These are phyloP conservation scores for Kregervanrija fluxuum DNA, from an alignment of 805 yeast genomes.

Conservation along the genomic window DNA sequence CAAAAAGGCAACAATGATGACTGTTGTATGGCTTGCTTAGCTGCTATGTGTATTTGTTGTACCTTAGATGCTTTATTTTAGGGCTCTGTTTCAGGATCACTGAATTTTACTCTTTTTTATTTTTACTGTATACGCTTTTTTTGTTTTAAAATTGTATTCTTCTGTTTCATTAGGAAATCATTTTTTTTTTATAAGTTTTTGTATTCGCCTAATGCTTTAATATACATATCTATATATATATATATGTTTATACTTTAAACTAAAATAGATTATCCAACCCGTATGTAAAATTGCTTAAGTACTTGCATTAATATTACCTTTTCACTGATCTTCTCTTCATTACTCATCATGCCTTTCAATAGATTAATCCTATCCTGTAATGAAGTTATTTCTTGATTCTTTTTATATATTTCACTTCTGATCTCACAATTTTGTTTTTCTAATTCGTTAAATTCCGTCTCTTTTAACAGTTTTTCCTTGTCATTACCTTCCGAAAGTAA, in stretches of 20 bases:
- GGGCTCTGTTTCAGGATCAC: neutral
- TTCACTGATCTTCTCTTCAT: neutral
- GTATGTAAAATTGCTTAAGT: too few species aligned
- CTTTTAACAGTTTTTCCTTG: neutral
- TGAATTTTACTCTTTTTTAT: constrained; percentile 1
- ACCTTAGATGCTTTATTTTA: constrained; percentile 45
- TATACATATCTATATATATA: neutral
- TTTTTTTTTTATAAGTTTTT: too few species aligned
- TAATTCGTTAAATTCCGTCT: neutral
- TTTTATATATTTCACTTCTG: neutral
- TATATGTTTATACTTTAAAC: too few species aligned
- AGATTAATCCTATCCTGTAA: neutral
- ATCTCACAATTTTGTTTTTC: neutral
- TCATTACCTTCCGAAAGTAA: neutral
- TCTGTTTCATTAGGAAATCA: neutral
- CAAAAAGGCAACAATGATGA: constrained; percentile 30
- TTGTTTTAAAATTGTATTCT: neutral
- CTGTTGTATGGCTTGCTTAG: constrained; percentile 47
- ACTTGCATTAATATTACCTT: neutral
- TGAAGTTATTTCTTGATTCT: neutral
- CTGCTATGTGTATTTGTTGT: constrained; percentile 49
- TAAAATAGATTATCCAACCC: too few species aligned
- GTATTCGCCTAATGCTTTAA: too few species aligned
- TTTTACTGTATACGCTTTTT: neutral
- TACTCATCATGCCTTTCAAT: neutral